A percentile compares a stretch with the other conserved stretches of the same genome.
Evolutionary conservation across 192 early-diverging fungal genomes (phyloP).

Genomic region (Chytriomyces sp.): DNA sequence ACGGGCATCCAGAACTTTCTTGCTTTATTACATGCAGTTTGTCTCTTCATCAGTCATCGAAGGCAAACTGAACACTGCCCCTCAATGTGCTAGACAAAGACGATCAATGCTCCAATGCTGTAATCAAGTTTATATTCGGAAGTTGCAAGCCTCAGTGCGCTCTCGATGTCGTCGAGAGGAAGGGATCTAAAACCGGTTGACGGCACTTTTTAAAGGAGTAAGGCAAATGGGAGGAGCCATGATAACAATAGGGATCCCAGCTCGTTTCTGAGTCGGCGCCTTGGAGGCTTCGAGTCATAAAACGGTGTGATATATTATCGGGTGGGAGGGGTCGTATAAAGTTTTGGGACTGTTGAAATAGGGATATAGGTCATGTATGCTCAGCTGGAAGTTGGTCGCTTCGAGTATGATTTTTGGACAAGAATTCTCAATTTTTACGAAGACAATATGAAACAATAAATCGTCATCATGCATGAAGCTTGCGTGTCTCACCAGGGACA

Average conservation of each 20-base stretch:
- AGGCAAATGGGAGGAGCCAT: background rate
- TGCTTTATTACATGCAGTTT: too few species aligned
- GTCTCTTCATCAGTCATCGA: background rate
- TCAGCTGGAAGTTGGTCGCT: too few species aligned
- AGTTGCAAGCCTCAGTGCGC: background rate
- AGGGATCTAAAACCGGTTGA: background rate
- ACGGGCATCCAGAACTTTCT: too few species aligned
- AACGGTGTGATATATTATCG: too few species aligned
- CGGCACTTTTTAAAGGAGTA: background rate
- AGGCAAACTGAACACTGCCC: background rate
- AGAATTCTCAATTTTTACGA: too few species aligned
- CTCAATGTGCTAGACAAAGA: background rate
- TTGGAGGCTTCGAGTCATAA: background rate
- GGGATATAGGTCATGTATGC: too few species aligned
- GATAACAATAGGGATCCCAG: background rate
- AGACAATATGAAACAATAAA: too few species aligned
- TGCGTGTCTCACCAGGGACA: too few species aligned
- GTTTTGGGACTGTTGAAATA: too few species aligned
- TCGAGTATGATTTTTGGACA: too few species aligned
- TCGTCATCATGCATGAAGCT: too few species aligned
- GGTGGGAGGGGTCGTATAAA: too few species aligned
- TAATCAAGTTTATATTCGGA: background rate
- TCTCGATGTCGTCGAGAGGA: background rate
- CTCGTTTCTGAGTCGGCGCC: background rate
- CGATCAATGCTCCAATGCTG: background rate